Conservation (phyloP, 1,284 basidiomycete species). For the Trichosporon sp. region DNA sequence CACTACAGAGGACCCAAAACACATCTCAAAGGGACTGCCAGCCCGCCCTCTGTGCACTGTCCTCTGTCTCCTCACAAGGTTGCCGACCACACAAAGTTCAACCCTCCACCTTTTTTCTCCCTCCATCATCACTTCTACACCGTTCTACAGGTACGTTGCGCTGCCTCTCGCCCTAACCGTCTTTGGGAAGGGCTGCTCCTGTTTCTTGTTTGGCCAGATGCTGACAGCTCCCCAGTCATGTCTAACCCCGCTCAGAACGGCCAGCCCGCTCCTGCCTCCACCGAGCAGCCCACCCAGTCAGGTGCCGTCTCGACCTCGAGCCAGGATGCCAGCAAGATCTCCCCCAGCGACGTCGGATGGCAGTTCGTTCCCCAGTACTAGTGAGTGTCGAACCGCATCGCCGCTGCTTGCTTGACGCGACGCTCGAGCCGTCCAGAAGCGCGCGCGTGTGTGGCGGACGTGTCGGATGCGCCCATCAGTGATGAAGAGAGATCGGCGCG, state of each 20-base stretch:
- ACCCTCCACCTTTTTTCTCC: slow-evolving; percentile 5
- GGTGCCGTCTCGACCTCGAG: not conserved
- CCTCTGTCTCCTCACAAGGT: not conserved
- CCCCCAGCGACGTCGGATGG: slow-evolving; percentile 68
- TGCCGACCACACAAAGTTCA: not conserved
- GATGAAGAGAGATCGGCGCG: not conserved
- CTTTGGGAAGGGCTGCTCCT: not conserved
- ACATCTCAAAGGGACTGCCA: not conserved
- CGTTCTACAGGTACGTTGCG: not conserved
- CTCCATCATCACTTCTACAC: not conserved
- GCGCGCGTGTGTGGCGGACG: not conserved
- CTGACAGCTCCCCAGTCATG: not conserved
- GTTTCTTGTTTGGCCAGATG: not conserved
- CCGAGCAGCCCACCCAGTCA: slow-evolving; percentile 15
- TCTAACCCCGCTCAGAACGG: slow-evolving; percentile 24
- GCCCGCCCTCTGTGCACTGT: slow-evolving; percentile 1
- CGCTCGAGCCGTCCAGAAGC: not conserved
- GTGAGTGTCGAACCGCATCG: slow-evolving; percentile 37
- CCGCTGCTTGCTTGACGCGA: not conserved
- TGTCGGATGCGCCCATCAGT: not conserved
- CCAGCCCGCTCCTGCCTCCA: slow-evolving; percentile 24
- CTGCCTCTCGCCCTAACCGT: not conserved
- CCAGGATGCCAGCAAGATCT: slow-evolving; percentile 15
- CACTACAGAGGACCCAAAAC: not conserved
- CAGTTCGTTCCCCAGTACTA: slow-evolving; percentile 96